Base-by-base conservation (phyloP, 2,329 filamentous ascomycete genomes). In the Pseudonectria buxi region DNA sequence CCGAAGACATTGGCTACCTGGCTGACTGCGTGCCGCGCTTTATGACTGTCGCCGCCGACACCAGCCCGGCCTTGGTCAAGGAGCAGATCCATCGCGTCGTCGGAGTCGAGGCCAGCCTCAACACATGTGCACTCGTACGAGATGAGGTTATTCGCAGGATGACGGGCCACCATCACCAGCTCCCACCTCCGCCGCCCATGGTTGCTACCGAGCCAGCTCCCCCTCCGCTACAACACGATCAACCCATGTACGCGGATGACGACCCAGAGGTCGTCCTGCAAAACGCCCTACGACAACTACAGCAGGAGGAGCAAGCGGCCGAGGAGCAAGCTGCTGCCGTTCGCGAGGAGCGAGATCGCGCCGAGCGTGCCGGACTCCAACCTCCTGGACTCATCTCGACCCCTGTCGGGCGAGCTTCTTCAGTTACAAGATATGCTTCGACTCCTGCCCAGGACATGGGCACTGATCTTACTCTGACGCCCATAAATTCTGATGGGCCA, bases 21-120 rank as follows among this genome's bases (percentile, higher is more conserved):
- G 67, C 74, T 50, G 76, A 81, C 40, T 72, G 71, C 35, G 64
- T 81, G 6, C 74, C 74, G 12, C 68, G 74, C 35, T 69, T 78
- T 53, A 76, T 81, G 69, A 66, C 59, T 41, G 67, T 81, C 41
- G 67, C 65, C 9, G 54, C 72, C 18, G 74, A 79, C 42, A 79
- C 74, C 2, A 77, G 72, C 34, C 76, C 76, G 1, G 67, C 72
- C 27, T 70, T 73, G 30, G 78, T 81, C 37, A 66, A 69, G 28
- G 77, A 81, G 37, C 65, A 71, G 33, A 61, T 81, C 26, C 57
- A 75, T 29, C 69, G 73, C 31, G 64, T 70, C 10, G 62, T 78
- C 15, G 73, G 74, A 34, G 66, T 78, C 25, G 73, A 78, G 35
- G 60, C 73, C 3, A 69, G 59, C 33, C 63, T 78, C 5, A 64